Conservation (phyloP, 2,329 filamentous ascomycete genomes). For the Endocalyx cinctus region DNA sequence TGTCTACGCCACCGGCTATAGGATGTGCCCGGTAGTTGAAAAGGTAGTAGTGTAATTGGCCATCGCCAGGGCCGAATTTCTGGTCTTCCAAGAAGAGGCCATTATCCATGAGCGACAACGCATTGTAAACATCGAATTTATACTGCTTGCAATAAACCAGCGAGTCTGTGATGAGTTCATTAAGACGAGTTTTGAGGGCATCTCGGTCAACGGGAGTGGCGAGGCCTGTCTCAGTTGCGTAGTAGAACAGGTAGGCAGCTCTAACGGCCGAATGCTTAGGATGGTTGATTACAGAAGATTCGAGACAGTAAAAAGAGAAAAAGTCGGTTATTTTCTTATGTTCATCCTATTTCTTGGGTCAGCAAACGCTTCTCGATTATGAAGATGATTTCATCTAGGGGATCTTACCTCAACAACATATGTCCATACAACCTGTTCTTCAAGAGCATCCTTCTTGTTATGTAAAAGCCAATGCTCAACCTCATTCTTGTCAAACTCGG, state of each 20-base stretch:
- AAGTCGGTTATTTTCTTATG: conserved; percentile 89
- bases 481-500: conserved; percentile 75
- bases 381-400: neutral
- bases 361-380: conserved; percentile 9
- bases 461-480: conserved; percentile 84
- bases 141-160: conserved; percentile 79
- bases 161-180: conserved; percentile 75
- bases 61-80: conserved; percentile 92
- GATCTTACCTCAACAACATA: conserved; percentile 75
- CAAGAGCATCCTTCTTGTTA: conserved; percentile 51
- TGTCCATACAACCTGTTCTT: conserved; percentile 85
- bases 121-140: conserved; percentile 96
- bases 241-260: conserved; percentile 96
- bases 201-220: conserved; percentile 44
- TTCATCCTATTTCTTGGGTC: conserved; percentile 37
- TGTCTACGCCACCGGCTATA: conserved; percentile 81
- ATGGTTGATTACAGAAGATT: conserved; percentile 85
- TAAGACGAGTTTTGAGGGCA: conserved; percentile 73
- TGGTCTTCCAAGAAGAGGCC: conserved; percentile 87
- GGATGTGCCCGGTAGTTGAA: conserved; percentile 92
- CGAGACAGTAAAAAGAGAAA: conserved; percentile 93
- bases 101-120: conserved; percentile 89
- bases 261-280: conserved; percentile 73
- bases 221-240: conserved; percentile 79
- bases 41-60: conserved; percentile 92